These are phyloP conservation scores for Dipodascus geniculatus DNA, from an alignment of 805 yeast species.

Conservation along the genomic window DNA sequence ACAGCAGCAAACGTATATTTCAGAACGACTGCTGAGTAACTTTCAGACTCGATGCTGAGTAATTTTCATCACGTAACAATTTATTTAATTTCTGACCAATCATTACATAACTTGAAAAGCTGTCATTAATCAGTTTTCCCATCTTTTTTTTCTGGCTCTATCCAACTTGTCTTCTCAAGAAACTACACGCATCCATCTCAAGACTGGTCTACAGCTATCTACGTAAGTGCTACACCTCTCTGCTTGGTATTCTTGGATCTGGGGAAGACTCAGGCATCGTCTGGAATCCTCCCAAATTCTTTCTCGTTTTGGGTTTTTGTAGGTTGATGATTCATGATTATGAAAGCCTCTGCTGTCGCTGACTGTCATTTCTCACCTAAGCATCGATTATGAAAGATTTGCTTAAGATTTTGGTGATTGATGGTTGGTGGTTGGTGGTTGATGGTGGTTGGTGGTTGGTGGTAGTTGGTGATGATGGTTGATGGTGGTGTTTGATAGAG, in stretches of 20 bases:
- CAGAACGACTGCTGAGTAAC: not conserved
- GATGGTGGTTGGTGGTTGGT: not conserved
- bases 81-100: not conserved
- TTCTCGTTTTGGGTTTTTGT: not conserved
- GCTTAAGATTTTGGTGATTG: not conserved
- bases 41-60: not conserved
- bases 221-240: too few relatives aligned
- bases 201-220: too few relatives aligned
- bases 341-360: not conserved
- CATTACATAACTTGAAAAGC: not conserved
- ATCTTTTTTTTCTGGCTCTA: not conserved
- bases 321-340: not conserved
- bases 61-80: slow-evolving; percentile 1
- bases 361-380: not conserved
- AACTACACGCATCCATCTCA: too few relatives aligned
- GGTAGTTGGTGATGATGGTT: too few relatives aligned
- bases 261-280: not conserved
- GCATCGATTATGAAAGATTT: not conserved
- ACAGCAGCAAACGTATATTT: not conserved
- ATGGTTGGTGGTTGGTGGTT: not conserved
- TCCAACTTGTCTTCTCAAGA: too few relatives aligned
- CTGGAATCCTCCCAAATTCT: not conserved
- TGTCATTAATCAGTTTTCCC: not conserved
- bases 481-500: too few relatives aligned
- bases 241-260: too few relatives aligned